A percentile compares a stretch with the other conserved stretches of the same genome.
Evolutionary conservation across 108 stramenopile genomes (phyloP).

Genomic region (Pseudonitzschia multistriata): DNA sequence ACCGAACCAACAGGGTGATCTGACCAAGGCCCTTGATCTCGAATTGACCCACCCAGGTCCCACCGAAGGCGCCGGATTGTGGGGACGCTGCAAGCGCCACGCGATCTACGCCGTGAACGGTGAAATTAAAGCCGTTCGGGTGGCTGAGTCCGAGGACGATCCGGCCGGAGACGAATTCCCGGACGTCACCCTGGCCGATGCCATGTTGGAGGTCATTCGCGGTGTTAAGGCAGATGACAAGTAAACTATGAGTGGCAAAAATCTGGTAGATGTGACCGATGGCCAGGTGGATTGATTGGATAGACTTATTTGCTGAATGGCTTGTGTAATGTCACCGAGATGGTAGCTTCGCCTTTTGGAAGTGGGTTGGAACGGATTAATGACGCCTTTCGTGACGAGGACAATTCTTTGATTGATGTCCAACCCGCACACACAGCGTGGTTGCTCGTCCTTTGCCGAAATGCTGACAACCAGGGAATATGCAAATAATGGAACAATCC

Average conservation of each 20-base stretch:
- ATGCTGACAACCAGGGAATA: neutral
- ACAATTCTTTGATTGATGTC: neutral
- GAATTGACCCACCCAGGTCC: conserved; percentile 75
- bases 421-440: neutral
- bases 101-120: conserved; percentile 71
- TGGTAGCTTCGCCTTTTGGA: neutral
- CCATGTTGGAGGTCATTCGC: conserved; percentile 52
- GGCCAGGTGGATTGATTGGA: neutral
- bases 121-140: conserved; percentile 55
- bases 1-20: conserved; percentile 19
- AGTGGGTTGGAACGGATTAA: neutral
- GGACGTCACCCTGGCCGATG: conserved; percentile 34
- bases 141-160: conserved; percentile 56
- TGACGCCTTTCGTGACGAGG: neutral
- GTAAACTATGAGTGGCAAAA: neutral
- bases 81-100: conserved; percentile 72
- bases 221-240: conserved; percentile 10
- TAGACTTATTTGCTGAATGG: neutral
- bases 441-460: neutral
- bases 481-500: neutral
- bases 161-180: conserved; percentile 65
- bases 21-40: conserved; percentile 75
- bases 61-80: conserved; percentile 36
- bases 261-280: neutral
- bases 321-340: neutral